A percentile compares a stretch with the other conserved stretches of the same genome.
Evolutionary conservation across 768 basidiomycete genomes (phyloP).

Genomic region (Hortiboletus flavorubellus): DNA sequence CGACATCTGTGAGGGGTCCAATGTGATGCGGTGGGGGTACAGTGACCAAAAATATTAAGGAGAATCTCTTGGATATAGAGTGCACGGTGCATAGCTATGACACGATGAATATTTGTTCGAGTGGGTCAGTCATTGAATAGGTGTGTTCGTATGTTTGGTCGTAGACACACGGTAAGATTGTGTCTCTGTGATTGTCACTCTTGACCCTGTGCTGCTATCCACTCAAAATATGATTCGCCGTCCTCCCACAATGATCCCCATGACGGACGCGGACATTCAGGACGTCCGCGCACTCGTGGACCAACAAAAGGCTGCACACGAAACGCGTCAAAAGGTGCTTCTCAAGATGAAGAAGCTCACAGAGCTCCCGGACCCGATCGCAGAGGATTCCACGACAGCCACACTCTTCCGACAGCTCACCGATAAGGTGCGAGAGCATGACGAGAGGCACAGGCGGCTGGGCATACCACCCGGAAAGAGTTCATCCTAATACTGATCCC

Average conservation of each 20-base stretch:
- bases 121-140: too few relatives aligned
- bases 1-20: not conserved
- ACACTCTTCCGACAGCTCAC: conserved; percentile 17
- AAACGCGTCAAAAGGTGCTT: conserved; percentile 40
- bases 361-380: conserved; percentile 26
- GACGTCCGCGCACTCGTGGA: conserved; percentile 64
- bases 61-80: not conserved
- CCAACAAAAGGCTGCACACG: conserved; percentile 43
- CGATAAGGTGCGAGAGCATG: conserved; percentile 24
- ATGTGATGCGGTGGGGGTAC: too few relatives aligned
- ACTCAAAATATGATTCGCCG: conserved; percentile 62
- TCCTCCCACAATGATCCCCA: conserved; percentile 69
- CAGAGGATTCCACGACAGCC: conserved; percentile 5
- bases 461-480: conserved; percentile 28
- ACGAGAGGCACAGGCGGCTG: conserved; percentile 27
- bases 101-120: too few relatives aligned
- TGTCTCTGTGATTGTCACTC: too few relatives aligned
- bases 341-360: conserved; percentile 45
- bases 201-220: too few relatives aligned
- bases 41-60: not conserved
- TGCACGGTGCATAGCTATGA: not conserved
- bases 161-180: too few relatives aligned
- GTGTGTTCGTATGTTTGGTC: too few relatives aligned
- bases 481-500: conserved; percentile 11
- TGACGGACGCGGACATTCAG: conserved; percentile 77